Evolutionary conservation across 2,329 filamentous ascomycete genomes (phyloP).

Genomic region (Ophiocordyceps camponoti-floridani): DNA sequence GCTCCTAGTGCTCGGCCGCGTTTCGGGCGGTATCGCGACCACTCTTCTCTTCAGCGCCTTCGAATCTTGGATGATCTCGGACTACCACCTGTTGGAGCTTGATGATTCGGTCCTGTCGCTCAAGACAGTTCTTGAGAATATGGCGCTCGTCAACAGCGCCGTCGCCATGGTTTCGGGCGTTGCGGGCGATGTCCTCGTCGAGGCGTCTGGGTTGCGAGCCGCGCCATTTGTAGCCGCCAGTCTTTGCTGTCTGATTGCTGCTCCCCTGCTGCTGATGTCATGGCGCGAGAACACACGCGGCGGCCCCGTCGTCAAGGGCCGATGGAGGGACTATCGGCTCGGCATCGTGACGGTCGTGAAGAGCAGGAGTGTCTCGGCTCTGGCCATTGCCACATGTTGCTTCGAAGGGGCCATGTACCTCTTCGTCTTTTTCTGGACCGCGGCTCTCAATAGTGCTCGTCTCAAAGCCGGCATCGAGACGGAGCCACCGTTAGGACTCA

Average conservation of each 20-base stretch:
- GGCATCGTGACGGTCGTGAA: slow-evolving; percentile 1
- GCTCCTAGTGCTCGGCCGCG: slow-evolving; percentile 33
- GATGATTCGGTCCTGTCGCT: slow-evolving; percentile 22
- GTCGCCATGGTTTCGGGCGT: slow-evolving; percentile 36
- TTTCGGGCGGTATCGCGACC: slow-evolving; percentile 35
- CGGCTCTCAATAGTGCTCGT: slow-evolving; percentile 28
- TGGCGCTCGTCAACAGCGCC: slow-evolving; percentile 33
- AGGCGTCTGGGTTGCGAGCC: slow-evolving; percentile 24
- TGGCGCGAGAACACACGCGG: neutral
- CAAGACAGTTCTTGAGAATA: slow-evolving; percentile 31
- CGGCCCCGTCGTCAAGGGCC: neutral
- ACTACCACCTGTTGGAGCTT: slow-evolving; percentile 30
- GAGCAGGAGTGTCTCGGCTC: slow-evolving; percentile 21
- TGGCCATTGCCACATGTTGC: slow-evolving; percentile 33
- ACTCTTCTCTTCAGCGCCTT: slow-evolving; percentile 40
- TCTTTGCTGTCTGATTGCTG: neutral
- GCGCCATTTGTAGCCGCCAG: slow-evolving; percentile 24
- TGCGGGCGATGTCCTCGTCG: slow-evolving; percentile 31
- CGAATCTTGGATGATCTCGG: slow-evolving; percentile 42
- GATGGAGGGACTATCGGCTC: neutral
- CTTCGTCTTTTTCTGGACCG: slow-evolving; percentile 45
- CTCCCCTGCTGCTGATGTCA: neutral
- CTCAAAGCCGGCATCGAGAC: slow-evolving; percentile 9
- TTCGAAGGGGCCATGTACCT: slow-evolving; percentile 46
- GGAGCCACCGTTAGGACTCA: slow-evolving; percentile 24